Percentiles rank a stretch among this genome's conserved stretches.
Conservation (phyloP, 2,329 filamentous ascomycete genomes). For the Aspergillus japonicus region DNA sequence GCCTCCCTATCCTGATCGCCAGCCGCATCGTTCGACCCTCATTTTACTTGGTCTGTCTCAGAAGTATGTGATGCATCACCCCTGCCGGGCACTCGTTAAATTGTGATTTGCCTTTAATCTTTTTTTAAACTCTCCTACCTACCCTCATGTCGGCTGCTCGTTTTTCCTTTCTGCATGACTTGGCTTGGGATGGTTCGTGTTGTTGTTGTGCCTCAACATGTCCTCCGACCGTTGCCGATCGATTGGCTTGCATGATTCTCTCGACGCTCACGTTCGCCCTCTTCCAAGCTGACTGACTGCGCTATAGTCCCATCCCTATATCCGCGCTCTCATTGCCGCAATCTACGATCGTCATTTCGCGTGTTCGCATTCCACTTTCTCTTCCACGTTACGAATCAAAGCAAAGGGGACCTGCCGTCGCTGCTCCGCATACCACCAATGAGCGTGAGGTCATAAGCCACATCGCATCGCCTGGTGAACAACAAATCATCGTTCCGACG, state of each 20-base stretch:
- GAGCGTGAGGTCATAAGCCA: background rate
- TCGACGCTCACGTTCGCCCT: constrained; percentile 8
- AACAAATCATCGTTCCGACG: constrained; percentile 3
- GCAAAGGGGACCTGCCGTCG: background rate
- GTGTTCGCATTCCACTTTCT: background rate
- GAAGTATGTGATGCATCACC: constrained; percentile 9
- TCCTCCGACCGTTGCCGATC: constrained; percentile 2
- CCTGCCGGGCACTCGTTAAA: constrained; percentile 1
- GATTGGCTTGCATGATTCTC: constrained; percentile 11
- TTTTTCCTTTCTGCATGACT: constrained; percentile 2
- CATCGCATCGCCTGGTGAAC: constrained; percentile 4
- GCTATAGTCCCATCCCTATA: constrained; percentile 1
- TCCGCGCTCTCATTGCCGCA: background rate
- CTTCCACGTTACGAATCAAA: background rate
- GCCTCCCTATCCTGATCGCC: constrained; percentile 3
- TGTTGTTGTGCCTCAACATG: constrained; percentile 14
- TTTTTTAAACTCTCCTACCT: background rate
- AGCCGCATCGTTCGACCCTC: background rate
- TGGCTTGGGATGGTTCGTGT: constrained; percentile 7
- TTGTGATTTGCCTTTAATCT: background rate
- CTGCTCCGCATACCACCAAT: background rate
- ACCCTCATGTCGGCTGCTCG: background rate
- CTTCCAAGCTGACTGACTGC: background rate
- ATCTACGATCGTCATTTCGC: background rate
- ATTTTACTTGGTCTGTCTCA: constrained; percentile 8